Evolutionary conservation across 2,329 filamentous ascomycete genomes (phyloP), one percentile per base, ranked within the genome.

Genomic region (Aotearoamyces nothofagi): DNA sequence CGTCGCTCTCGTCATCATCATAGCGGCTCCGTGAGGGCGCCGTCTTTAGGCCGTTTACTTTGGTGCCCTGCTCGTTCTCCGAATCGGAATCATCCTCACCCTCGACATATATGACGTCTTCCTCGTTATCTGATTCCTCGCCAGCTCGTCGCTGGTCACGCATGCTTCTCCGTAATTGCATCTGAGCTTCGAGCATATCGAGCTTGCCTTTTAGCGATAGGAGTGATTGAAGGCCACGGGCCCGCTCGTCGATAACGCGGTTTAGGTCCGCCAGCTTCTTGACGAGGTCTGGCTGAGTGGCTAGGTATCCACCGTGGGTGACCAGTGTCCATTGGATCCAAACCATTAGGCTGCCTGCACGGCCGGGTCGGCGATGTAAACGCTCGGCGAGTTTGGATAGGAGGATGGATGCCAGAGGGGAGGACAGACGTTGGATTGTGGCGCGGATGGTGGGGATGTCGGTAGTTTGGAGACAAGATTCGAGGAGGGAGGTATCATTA

Each of bases 311-410:
- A 40, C 90, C 90, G 49, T 98, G 90, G 2, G 81, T 77, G 17
- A 94, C 73, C 31, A 94, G 69, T 1, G 83, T 87, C 82, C 84
- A 93, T 55, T 94, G 86, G 24, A 96, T 79, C 86, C 90, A 98
- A 10, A 79, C 71, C 67, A 94, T 86, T 17, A 98, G 69, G 47
- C 77, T 81, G 29, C 86, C 84, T 9, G 90, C 87, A 31, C 90
- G 72, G 3, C 87, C 90, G 1, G 90, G 90, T 24, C 83, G 73
- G 40, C 78, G 71, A 54, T 93, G 78, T 50, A 98, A 69, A 34
- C 86, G 70, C 42, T 92, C 79, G 6, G 90, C 82, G 29, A 98
- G 68, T 52, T 82, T 84, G 45, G 75, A 73, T 33, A 98, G 69
- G 7, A 98, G 66, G 5, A 60, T 66, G 19, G 74, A 77, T 5